phyloP scores from a whole-genome alignment of 352 stramenopile species.

The Phytophthora cryptogea region DNA sequence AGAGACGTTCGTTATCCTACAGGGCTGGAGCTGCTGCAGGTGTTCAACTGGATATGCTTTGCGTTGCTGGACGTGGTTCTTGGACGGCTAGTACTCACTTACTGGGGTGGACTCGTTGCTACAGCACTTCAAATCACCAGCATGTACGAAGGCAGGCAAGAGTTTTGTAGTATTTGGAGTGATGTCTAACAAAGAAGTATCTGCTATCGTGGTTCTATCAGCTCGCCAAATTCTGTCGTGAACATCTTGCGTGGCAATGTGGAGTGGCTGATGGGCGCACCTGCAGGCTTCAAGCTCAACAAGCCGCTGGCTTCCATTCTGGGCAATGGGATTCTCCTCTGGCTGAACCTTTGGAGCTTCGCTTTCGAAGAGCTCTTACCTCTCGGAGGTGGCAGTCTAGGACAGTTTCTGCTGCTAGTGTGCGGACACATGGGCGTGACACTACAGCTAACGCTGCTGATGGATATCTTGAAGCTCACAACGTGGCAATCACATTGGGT shows the following conservation, averaged over 20 bases:
- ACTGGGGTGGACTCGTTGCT: conserved; percentile 11
- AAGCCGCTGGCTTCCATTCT: conserved; percentile 86
- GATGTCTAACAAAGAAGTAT: neutral
- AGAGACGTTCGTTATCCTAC: neutral
- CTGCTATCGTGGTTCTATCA: conserved; percentile 9
- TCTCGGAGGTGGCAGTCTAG: conserved; percentile 1
- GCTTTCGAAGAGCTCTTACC: conserved; percentile 36
- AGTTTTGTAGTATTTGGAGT: neutral
- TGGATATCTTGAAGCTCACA: conserved; percentile 73
- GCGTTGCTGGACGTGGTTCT: conserved; percentile 37
- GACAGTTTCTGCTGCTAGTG: conserved; percentile 14
- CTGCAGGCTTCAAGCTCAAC: conserved; percentile 90
- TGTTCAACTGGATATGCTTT: conserved; percentile 43
- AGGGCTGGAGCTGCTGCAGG: conserved; percentile 37
- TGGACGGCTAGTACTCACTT: conserved; percentile 22
- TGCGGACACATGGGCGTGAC: conserved; percentile 58
- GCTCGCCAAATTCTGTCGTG: conserved; percentile 43
- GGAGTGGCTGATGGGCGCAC: conserved; percentile 75
- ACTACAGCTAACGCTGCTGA: conserved; percentile 67
- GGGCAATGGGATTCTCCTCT: conserved; percentile 80
- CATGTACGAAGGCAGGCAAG: conserved; percentile 14
- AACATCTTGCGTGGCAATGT: conserved; percentile 58
- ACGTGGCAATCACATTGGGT: conserved; percentile 91
- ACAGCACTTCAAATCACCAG: conserved; percentile 12
- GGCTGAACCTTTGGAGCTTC: conserved; percentile 79